phyloP scores from a whole-genome alignment of 2,329 filamentous ascomycete species.

The Dactylonectria estremocensis region DNA sequence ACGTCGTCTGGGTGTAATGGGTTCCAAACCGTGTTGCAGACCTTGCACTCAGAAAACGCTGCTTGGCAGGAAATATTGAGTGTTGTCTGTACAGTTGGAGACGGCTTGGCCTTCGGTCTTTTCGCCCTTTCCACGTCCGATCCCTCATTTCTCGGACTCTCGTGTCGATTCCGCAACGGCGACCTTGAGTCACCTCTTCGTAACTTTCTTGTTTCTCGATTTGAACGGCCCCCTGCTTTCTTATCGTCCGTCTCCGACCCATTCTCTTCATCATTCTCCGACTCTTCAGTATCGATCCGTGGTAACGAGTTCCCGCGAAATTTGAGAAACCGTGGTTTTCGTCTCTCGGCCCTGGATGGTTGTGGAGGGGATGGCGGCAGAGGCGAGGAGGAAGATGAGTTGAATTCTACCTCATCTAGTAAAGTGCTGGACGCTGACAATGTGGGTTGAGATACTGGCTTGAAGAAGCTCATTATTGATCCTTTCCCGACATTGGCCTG shows the following conservation, averaged over 20 bases:
- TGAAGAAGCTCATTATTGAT: conserved; percentile 61
- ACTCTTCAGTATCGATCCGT: conserved; percentile 22
- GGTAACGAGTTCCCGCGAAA: conserved; percentile 45
- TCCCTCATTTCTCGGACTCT: conserved; percentile 20
- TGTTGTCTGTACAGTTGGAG: conserved; percentile 57
- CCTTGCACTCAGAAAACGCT: conserved; percentile 60
- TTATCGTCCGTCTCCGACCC: not conserved
- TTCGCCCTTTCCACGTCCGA: conserved; percentile 12
- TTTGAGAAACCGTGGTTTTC: conserved; percentile 49
- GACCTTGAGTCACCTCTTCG: not conserved
- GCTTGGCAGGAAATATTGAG: conserved; percentile 61
- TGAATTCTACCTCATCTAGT: conserved; percentile 34
- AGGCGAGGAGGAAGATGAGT: conserved; percentile 44
- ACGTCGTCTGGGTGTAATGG: conserved; percentile 61
- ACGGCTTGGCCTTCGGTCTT: conserved; percentile 41
- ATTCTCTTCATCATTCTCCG: conserved; percentile 7
- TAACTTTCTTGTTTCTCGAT: not conserved
- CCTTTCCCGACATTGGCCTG: conserved; percentile 43
- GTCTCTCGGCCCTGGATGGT: conserved; percentile 24
- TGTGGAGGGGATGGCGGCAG: conserved; percentile 42
- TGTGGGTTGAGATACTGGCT: conserved; percentile 46
- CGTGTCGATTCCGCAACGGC: not conserved
- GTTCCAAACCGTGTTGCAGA: conserved; percentile 62
- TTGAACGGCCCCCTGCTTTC: not conserved
- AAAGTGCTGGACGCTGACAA: conserved; percentile 32